phyloP scores from a whole-genome alignment of 2,329 filamentous ascomycete species.

The Proliferodiscus dingleyae region DNA sequence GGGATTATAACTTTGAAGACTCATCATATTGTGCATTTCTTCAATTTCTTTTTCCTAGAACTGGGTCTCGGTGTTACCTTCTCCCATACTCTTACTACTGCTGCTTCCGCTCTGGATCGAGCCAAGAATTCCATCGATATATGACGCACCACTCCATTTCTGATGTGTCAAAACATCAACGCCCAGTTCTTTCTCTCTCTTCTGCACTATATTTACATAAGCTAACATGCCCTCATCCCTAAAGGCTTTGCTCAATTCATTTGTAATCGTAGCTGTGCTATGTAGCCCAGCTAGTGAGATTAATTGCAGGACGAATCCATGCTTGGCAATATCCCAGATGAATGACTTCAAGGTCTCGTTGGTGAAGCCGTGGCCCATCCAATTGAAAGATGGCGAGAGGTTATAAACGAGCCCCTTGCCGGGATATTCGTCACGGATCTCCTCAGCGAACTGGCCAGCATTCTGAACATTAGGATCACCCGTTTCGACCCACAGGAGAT shows the following conservation, averaged over 20 bases:
- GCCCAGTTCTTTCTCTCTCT: slow-evolving; percentile 73
- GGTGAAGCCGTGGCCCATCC: slow-evolving; percentile 91
- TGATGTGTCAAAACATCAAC: slow-evolving; percentile 38
- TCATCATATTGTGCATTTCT: too few species aligned
- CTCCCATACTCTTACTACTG: slow-evolving; percentile 88
- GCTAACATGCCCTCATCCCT: slow-evolving; percentile 93
- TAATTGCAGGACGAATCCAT: slow-evolving; percentile 71
- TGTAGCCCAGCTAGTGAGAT: slow-evolving; percentile 63
- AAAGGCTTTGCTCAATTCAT: slow-evolving; percentile 76
- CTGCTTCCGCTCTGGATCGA: slow-evolving; percentile 89
- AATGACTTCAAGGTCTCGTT: slow-evolving; percentile 80
- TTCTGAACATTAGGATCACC: slow-evolving; percentile 80
- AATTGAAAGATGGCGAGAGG: slow-evolving; percentile 94
- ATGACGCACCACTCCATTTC: slow-evolving; percentile 57
- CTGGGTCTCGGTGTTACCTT: slow-evolving; percentile 81
- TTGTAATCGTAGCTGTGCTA: slow-evolving; percentile 58
- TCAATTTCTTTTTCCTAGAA: slow-evolving; percentile 35
- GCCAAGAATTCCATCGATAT: slow-evolving; percentile 86
- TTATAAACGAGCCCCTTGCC: slow-evolving; percentile 95
- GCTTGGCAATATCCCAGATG: slow-evolving; percentile 90
- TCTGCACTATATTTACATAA: slow-evolving; percentile 91
- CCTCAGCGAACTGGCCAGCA: slow-evolving; percentile 66
- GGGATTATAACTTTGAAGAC: too few species aligned
- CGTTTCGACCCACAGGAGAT: slow-evolving; percentile 96
- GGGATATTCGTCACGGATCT: slow-evolving; percentile 66